phyloP scores from a whole-genome alignment of 139 green algal species.

The Raphidocelis subcapitata region DNA sequence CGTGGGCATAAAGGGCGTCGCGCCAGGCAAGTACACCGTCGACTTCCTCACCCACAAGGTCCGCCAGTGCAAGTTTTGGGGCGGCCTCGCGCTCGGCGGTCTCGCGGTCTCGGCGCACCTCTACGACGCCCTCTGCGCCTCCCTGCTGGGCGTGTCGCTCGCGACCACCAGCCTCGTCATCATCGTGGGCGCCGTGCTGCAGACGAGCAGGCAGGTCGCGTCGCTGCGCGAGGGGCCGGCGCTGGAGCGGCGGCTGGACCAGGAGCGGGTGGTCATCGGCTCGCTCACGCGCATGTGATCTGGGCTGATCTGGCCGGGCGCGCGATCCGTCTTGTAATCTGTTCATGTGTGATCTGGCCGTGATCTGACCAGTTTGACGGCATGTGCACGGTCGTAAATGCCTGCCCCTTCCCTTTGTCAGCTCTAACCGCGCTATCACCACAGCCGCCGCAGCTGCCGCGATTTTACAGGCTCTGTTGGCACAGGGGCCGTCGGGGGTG shows the following conservation, averaged over 20 bases:
- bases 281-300: slow-evolving; percentile 19
- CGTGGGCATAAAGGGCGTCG: slow-evolving; percentile 55
- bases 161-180: slow-evolving; percentile 59
- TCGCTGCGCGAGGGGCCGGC: slow-evolving; percentile 40
- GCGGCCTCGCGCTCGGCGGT: slow-evolving; percentile 37
- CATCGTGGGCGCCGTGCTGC: slow-evolving; percentile 57
- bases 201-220: slow-evolving; percentile 57
- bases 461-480: no score
- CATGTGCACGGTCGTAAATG: no score
- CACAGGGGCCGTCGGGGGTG: no score
- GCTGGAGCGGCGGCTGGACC: slow-evolving; percentile 37
- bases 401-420: no score
- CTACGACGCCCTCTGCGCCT: slow-evolving; percentile 29
- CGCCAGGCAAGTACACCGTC: slow-evolving; percentile 50
- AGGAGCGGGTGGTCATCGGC: slow-evolving; percentile 34
- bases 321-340: no score
- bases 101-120: slow-evolving; percentile 47
- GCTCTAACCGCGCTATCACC: no score
- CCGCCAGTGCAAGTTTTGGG: slow-evolving; percentile 62
- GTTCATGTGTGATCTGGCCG: no score
- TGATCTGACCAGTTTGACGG: no score
- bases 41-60: slow-evolving; percentile 34
- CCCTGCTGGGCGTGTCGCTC: slow-evolving; percentile 44
- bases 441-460: no score
- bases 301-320: not conserved